phyloP scores from a whole-genome alignment of 345 rosid genomes.

The Citrus sp. region DNA sequence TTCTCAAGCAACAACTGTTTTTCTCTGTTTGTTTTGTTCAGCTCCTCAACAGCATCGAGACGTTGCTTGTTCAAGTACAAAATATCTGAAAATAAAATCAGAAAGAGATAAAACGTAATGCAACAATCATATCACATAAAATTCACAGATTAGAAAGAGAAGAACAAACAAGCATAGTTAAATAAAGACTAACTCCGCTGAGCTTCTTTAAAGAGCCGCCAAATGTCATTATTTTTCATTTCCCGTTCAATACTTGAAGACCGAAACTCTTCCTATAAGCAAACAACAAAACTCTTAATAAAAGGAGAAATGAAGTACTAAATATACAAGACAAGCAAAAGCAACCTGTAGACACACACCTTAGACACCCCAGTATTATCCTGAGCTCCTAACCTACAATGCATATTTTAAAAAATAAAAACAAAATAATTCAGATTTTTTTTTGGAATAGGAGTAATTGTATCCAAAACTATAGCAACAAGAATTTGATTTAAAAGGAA shows the following conservation, averaged over 20 bases:
- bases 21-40: constrained; percentile 46
- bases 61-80: constrained; percentile 66
- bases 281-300: constrained; percentile 14
- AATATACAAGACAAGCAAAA: background rate
- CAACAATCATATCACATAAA: background rate
- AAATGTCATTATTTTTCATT: constrained; percentile 41
- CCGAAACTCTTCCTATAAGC: constrained; percentile 32
- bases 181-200: constrained; percentile 49
- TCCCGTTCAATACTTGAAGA: constrained; percentile 31
- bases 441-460: background rate
- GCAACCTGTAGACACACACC: constrained; percentile 24
- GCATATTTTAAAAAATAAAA: background rate
- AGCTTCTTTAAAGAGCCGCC: constrained; percentile 73
- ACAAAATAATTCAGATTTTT: background rate
- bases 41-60: constrained; percentile 56
- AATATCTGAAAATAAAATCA: constrained; percentile 43
- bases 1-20: constrained; percentile 47
- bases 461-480: background rate
- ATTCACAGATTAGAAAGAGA: background rate
- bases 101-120: background rate
- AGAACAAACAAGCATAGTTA: background rate
- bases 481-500: background rate
- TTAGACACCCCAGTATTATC: constrained; percentile 33
- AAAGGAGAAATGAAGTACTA: background rate
- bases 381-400: constrained; percentile 39